Evolutionary conservation across 1,284 basidiomycete genomes (phyloP), one percentile per base, ranked within the genome.

Genomic region (Pseudozyma tsukubaensis): DNA sequence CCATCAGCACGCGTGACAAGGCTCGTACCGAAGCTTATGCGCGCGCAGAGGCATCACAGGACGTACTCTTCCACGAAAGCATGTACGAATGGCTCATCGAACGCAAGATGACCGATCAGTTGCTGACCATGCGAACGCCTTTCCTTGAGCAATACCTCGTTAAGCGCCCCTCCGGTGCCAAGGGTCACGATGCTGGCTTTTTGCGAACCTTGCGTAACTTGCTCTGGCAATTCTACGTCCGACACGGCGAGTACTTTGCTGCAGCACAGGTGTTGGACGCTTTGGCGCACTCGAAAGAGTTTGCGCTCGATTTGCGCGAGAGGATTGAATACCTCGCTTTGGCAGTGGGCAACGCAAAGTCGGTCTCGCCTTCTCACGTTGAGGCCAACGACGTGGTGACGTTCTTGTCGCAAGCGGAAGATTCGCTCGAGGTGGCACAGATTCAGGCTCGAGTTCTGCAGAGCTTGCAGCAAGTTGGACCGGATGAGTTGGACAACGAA

Each of bases 391-490:
- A 32, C 90, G 76, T 94, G 94, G 93, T 98, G 59, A 91, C 92
- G 50, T 97, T 98, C 87, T 88, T 96, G 29, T 93, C 92, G 0
- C 92, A 94, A 72, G 87, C 97, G 16, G 95, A 98, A 86, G 97
- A 99, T 85, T 94, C 94, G 83, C 89, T 99, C 10, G 97, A 99
- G 61, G 97, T 99, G 13, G 93, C 94, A 3, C 92, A 96, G 86
- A 94, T 99, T 10, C 97, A 99, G 83, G 87, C 96, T 42, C 94
- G 97, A 85, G 89, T 76, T 75, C 85, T 72, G 82, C 83, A 52
- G 81, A 84, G 78, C 40, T 68, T 50, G 84, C 86, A 56, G 81
- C 87, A 80, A 78, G 77, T 48, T 18, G 43, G 49, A 14, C 42
- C 72, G 16, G 72, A 76, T 43, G 59, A 77, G 14, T 54, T 82